Evolutionary conservation across 495 filamentous ascomycete genomes (phyloP).

Genomic region (Hypoxylon trugodes): DNA sequence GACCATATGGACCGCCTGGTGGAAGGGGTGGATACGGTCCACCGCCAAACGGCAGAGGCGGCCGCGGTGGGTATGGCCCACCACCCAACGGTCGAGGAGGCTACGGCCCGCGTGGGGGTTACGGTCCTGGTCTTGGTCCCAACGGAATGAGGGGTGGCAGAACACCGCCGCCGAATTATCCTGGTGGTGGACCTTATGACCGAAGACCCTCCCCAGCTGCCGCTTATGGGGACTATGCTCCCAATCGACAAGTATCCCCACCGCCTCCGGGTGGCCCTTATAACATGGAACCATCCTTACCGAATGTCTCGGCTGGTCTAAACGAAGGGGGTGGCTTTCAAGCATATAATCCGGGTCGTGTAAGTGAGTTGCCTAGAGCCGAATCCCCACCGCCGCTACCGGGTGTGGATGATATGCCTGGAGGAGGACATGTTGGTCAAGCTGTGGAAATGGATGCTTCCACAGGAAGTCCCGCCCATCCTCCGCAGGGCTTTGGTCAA

Average conservation of each 20-base stretch:
- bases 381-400: conserved; percentile 74
- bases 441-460: conserved; percentile 85
- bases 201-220: conserved; percentile 56
- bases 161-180: conserved; percentile 63
- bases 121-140: conserved; percentile 63
- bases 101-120: conserved; percentile 63
- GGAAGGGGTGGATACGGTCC: conserved; percentile 55
- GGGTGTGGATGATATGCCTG: conserved; percentile 50
- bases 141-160: conserved; percentile 63
- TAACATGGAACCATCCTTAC: conserved; percentile 42
- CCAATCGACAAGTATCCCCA: conserved; percentile 47
- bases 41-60: conserved; percentile 51
- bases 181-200: conserved; percentile 54
- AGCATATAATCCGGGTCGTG: conserved; percentile 53
- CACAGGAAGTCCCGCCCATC: conserved; percentile 60
- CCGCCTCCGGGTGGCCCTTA: conserved; percentile 50
- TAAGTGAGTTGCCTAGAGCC: conserved; percentile 56
- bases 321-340: conserved; percentile 45
- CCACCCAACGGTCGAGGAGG: conserved; percentile 51
- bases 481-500: conserved; percentile 53
- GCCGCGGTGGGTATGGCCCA: conserved; percentile 50
- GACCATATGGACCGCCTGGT: conserved; percentile 40
- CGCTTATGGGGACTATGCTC: conserved; percentile 50
- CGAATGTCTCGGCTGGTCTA: conserved; percentile 36
- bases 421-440: conserved; percentile 63